Percentiles rank a stretch among this genome's conserved stretches.
These are phyloP conservation scores for Lineolata rhizophorae DNA, from an alignment of 495 filamentous ascomycete genomes.

Conservation along the genomic window DNA sequence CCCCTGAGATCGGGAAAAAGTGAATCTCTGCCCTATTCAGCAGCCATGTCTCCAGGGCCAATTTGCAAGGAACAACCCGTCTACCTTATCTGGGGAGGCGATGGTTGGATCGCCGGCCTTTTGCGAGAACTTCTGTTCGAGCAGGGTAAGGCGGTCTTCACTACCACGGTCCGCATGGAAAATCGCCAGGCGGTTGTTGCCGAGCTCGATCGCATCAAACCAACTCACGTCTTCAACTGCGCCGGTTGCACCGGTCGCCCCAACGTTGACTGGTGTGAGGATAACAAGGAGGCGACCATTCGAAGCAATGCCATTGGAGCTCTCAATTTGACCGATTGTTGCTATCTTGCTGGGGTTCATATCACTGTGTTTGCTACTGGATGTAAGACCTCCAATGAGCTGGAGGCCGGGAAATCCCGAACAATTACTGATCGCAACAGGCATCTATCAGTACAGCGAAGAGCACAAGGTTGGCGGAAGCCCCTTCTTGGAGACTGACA, in stretches of 20 bases:
- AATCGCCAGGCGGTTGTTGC: conserved; percentile 2
- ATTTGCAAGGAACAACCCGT: too few relatives aligned
- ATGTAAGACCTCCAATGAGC: conserved; percentile 16
- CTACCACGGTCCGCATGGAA: conserved; percentile 5
- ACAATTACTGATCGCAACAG: conserved; percentile 3
- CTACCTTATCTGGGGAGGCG: conserved; percentile 6
- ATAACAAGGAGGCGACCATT: conserved; percentile 40
- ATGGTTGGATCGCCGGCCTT: conserved; percentile 5
- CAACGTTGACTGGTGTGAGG: conserved; percentile 51
- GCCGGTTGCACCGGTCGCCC: conserved; percentile 45
- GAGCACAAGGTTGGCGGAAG: conserved; percentile 33
- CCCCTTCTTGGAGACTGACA: conserved; percentile 38
- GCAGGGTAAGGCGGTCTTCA: conserved; percentile 2
- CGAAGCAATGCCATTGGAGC: conserved; percentile 41
- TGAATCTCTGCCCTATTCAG: too few relatives aligned
- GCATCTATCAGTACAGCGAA: conserved; percentile 12
- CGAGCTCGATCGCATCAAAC: conserved; percentile 28
- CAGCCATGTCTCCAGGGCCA: too few relatives aligned
- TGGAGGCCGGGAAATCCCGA: neutral
- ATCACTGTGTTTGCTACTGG: conserved; percentile 43
- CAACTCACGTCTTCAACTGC: conserved; percentile 40
- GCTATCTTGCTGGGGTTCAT: conserved; percentile 32
- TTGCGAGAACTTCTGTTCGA: conserved; percentile 1
- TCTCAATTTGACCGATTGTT: conserved; percentile 37
- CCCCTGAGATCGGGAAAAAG: too few relatives aligned